phyloP scores from a whole-genome alignment of 2,329 filamentous ascomycete species.

The Pestalotiopsis sp. region DNA sequence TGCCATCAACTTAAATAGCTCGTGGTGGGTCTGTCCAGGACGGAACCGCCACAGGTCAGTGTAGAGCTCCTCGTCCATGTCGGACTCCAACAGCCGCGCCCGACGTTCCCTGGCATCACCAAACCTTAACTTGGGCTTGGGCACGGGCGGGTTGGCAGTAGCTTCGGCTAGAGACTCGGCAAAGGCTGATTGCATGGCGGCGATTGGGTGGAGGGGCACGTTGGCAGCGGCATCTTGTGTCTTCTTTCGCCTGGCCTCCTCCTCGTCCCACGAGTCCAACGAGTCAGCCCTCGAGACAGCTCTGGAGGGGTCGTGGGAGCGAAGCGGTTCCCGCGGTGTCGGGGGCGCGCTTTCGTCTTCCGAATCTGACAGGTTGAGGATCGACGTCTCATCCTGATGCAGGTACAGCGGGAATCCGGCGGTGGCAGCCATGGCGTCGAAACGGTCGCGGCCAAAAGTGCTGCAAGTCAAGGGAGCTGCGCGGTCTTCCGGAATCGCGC shows the following conservation, averaged over 20 bases:
- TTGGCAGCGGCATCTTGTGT: conserved; percentile 32
- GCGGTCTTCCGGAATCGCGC: background rate
- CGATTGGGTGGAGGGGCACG: conserved; percentile 66
- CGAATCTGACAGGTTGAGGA: conserved; percentile 18
- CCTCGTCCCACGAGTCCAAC: conserved; percentile 18
- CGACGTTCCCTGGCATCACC: conserved; percentile 64
- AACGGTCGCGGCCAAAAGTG: background rate
- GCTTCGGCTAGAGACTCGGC: conserved; percentile 80
- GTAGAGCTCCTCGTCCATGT: conserved; percentile 70
- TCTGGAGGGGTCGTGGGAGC: conserved; percentile 20
- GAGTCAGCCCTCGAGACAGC: conserved; percentile 15
- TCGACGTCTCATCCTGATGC: conserved; percentile 15
- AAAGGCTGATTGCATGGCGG: conserved; percentile 79
- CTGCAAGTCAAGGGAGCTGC: background rate
- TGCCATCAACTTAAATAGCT: conserved; percentile 85
- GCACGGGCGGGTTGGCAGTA: conserved; percentile 46
- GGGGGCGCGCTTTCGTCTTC: conserved; percentile 16
- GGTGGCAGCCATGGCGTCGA: conserved; percentile 13
- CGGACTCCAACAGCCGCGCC: conserved; percentile 68
- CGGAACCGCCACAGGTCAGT: conserved; percentile 77
- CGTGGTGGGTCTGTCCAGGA: conserved; percentile 77
- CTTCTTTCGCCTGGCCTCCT: conserved; percentile 29
- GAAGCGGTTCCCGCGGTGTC: conserved; percentile 17
- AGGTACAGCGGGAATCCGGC: conserved; percentile 16
- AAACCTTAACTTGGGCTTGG: conserved; percentile 55